These are phyloP conservation scores for Lactarius quietus DNA, from an alignment of 768 basidiomycete genomes.

Conservation along the genomic window DNA sequence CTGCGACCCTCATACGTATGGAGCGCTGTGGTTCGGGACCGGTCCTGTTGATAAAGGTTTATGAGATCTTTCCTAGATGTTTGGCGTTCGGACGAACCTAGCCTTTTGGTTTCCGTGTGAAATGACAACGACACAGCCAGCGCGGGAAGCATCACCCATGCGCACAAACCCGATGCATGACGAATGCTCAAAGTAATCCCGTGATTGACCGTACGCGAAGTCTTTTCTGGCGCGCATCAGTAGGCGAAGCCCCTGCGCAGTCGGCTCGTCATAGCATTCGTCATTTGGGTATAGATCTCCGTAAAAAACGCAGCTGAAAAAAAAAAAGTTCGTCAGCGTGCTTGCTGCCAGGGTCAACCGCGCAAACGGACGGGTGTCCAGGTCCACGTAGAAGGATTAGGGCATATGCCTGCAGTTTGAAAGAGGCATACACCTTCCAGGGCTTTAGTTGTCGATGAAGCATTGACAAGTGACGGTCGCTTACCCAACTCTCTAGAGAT, in stretches of 20 bases:
- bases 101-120: conserved; percentile 45
- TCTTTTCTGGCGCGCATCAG: conserved; percentile 60
- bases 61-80: neutral
- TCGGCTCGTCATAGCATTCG: conserved; percentile 57
- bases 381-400: conserved; percentile 65
- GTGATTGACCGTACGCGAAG: conserved; percentile 61
- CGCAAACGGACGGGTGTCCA: conserved; percentile 65
- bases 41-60: neutral
- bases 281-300: conserved; percentile 74
- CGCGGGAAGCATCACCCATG: conserved; percentile 48
- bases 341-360: neutral
- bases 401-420: conserved; percentile 82
- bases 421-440: conserved; percentile 57
- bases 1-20: conserved; percentile 65
- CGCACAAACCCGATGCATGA: conserved; percentile 80
- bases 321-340: neutral
- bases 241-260: conserved; percentile 47
- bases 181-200: conserved; percentile 54
- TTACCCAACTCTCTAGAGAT: conserved; percentile 78
- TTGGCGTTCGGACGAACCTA: conserved; percentile 15
- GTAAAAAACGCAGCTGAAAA: conserved; percentile 76
- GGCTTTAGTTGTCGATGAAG: neutral
- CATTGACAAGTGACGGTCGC: conserved; percentile 25
- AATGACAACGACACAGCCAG: conserved; percentile 68
- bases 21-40: conserved; percentile 34